phyloP scores from a whole-genome alignment of 192 early-diverging fungal genomes.

The Rhizoclosmatium sp. region DNA sequence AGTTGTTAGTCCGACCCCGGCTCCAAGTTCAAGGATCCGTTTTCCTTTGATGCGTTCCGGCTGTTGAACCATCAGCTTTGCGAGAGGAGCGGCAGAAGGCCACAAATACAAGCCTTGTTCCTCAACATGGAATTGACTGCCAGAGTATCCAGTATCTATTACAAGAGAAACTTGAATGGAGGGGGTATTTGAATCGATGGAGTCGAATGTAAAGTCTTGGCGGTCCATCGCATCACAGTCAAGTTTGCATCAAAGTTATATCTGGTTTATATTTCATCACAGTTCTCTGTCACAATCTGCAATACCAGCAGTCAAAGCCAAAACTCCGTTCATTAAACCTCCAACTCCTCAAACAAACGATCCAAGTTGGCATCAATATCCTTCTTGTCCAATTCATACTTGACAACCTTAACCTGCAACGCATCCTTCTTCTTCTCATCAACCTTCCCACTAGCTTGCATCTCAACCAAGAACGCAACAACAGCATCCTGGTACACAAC shows the following conservation, averaged over 20 bases:
- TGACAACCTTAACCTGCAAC: conserved; percentile 10
- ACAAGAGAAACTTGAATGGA: background rate
- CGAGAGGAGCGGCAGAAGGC: background rate
- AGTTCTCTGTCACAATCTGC: no score
- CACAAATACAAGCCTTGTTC: background rate
- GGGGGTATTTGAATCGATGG: no score
- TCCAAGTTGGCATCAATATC: conserved; percentile 14
- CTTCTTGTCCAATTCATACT: background rate
- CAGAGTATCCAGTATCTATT: background rate
- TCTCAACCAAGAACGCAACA: conserved; percentile 25
- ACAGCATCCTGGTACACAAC: conserved; percentile 25
- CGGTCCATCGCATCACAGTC: background rate
- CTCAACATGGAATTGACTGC: background rate
- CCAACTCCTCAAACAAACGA: conserved; percentile 20
- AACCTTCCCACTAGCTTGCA: background rate
- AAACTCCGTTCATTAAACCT: conserved; percentile 2
- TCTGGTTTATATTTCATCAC: no score
- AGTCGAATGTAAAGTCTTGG: background rate
- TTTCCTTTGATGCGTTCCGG: background rate
- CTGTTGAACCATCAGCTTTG: background rate
- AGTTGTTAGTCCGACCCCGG: background rate
- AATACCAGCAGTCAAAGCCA: no score
- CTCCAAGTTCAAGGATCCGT: conserved; percentile 2
- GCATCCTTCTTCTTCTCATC: conserved; percentile 36
- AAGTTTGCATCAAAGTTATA: background rate